These are phyloP conservation scores for Cutaneotrichosporon curvatum DNA, from an alignment of 1,284 basidiomycete genomes.

Conservation along the genomic window DNA sequence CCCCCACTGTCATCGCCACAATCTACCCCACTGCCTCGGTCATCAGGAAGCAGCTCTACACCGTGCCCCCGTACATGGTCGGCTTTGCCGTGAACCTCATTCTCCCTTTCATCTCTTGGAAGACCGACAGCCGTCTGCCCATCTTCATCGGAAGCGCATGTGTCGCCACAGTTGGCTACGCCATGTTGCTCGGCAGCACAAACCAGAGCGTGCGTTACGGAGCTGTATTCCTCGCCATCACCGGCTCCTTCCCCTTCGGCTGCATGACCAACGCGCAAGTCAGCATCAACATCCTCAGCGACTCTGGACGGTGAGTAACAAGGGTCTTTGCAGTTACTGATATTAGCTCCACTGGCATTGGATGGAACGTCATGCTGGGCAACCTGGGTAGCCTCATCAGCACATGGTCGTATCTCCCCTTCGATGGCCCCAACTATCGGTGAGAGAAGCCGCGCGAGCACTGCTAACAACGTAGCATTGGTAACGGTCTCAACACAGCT, in stretches of 20 bases:
- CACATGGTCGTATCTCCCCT: slow-evolving; percentile 22
- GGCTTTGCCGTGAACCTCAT: slow-evolving; percentile 29
- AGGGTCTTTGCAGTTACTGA: not conserved
- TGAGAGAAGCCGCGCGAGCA: not conserved
- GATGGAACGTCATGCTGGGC: slow-evolving; percentile 17
- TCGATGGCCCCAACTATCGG: slow-evolving; percentile 19
- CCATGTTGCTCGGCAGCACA: slow-evolving; percentile 25
- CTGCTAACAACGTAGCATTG: slow-evolving; percentile 8
- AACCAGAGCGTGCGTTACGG: slow-evolving; percentile 10
- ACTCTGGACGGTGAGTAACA: slow-evolving; percentile 6
- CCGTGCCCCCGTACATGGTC: slow-evolving; percentile 40
- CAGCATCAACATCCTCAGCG: slow-evolving; percentile 6
- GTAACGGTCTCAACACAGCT: slow-evolving; percentile 17
- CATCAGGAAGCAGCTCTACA: slow-evolving; percentile 35
- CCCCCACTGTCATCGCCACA: slow-evolving; percentile 23
- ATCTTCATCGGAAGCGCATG: slow-evolving; percentile 28
- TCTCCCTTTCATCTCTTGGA: slow-evolving; percentile 33
- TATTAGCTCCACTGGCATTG: slow-evolving; percentile 4
- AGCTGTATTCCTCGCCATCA: slow-evolving; percentile 12
- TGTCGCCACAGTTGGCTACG: slow-evolving; percentile 34
- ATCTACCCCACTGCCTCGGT: slow-evolving; percentile 25
- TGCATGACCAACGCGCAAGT: slow-evolving; percentile 9
- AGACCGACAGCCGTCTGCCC: slow-evolving; percentile 31
- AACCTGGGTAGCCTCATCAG: slow-evolving; percentile 21
- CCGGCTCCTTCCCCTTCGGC: slow-evolving; percentile 13